These are phyloP conservation scores for Xerocomus minutiporus DNA, from an alignment of 1,284 basidiomycete genomes.

Conservation along the genomic window DNA sequence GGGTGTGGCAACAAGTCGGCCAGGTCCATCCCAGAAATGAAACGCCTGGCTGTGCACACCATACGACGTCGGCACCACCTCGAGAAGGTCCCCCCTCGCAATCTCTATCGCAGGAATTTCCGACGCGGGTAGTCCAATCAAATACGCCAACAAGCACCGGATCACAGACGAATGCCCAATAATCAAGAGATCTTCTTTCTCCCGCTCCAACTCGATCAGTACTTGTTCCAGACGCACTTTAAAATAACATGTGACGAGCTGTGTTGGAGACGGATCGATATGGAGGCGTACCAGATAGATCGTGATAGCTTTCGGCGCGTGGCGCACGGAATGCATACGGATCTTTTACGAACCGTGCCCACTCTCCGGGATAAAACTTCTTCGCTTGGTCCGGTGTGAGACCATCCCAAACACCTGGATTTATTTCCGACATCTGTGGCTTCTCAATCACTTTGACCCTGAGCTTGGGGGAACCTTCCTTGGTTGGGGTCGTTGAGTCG, in stretches of 20 bases:
- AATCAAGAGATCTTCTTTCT: conserved; percentile 73
- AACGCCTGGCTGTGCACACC: conserved; percentile 85
- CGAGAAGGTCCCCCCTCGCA: conserved; percentile 83
- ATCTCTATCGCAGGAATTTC: conserved; percentile 98
- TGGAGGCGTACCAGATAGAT: conserved; percentile 57
- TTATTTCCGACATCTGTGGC: conserved; percentile 95
- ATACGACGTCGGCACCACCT: conserved; percentile 87
- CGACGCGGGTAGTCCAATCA: conserved; percentile 91
- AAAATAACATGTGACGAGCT: not conserved
- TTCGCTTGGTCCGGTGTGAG: conserved; percentile 87
- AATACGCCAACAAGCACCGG: conserved; percentile 87
- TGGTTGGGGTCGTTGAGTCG: not conserved
- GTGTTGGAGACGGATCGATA: conserved; percentile 1
- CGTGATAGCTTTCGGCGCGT: conserved; percentile 92
- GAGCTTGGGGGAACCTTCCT: conserved; percentile 24
- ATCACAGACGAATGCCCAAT: conserved; percentile 95
- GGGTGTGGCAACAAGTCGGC: conserved; percentile 47
- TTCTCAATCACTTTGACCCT: conserved; percentile 88
- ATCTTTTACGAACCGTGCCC: conserved; percentile 87
- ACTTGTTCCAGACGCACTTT: conserved; percentile 76
- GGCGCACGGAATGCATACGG: conserved; percentile 93
- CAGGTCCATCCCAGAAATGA: conserved; percentile 90
- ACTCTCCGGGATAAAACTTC: conserved; percentile 90
- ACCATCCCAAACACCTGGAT: conserved; percentile 96
- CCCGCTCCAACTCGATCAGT: conserved; percentile 79